Base-by-base conservation (phyloP, 2,329 filamentous ascomycete species). In the Thielaviopsis populi region DNA sequence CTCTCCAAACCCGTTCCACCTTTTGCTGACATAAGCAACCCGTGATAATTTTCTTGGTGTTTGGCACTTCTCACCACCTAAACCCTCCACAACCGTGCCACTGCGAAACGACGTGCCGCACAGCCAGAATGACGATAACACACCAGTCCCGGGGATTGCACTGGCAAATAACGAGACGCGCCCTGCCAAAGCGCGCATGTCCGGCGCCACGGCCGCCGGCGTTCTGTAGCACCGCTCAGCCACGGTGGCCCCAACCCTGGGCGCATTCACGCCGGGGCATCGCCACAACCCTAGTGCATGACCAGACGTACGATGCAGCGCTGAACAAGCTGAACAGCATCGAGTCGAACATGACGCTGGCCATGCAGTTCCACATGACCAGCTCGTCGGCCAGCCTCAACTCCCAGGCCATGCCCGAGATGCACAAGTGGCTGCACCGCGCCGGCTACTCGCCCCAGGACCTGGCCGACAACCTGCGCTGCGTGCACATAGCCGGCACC, bases 401-500 rank as follows among this genome's bases (percentile, higher is more conserved):
- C 71, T 79, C 85, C 59, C 79, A 78, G 63, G 88, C 91, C 6
- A 84, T 95, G 60, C 88, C 89, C 0, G 89, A 96, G 72, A 92
- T 94, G 81, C 76, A 85, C 33, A 81, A 84, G 69, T 95, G 88
- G 87, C 83, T 89, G 68, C 77, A 75, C 56, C 86, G 86, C 67
- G 84, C 89, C 63, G 89, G 89, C 59, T 89, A 95, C 74, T 75
- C 86, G 74, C 73, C 73, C 1, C 63, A 69, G 0, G 75, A 78
- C 68, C 75, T 82, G 30, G 69, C 73, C 13, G 53, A 56, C 5
- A 68, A 70, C 3, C 73, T 81, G 61, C 74, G 74, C 17, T 80
- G 79, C 68, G 83, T 97, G 66, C 92, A 97, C 72, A 84, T 97
- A 56, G 89, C 92, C 0, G 92, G 92, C 13, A 96, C 91, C 3